Evolutionary conservation across 106 monocot genomes (phyloP), one percentile per base, ranked within the genome.

Genomic region (Ottelia alismoides): DNA sequence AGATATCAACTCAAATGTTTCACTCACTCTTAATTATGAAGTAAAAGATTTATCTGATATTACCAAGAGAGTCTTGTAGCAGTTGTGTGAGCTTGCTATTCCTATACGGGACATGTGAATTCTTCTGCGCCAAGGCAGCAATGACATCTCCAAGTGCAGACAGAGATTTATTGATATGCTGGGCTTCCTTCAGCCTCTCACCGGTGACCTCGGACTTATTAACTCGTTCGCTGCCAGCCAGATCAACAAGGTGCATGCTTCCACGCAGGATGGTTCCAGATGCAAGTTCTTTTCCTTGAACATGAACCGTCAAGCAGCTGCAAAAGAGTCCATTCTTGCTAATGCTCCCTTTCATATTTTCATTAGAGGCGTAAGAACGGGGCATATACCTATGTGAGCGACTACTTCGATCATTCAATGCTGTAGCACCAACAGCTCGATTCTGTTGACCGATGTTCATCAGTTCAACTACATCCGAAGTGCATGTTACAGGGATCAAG

Each of bases 1-100:
- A 63, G 14, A 35, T 4, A 31, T 29, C 19, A 16, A 25, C 5
- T 18, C 22, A 57, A 26, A 30, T 31, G 9, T 31, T 25, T 25
- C 27, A 55, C 17, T 11, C 40, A 43, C 16, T 43, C 40, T 28
- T 27, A 18, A 28, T 22, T 19, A 25, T 18, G 24, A 44, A 55
- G 16, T 22, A 16, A 28, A 54, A 29, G 23, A 66, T 58, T 18
- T 22, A 48, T 22, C n/a, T 28, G 19, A 30, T 28, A 56, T 71
- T 75, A 90, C 98, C 98, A 53, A 99, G 90, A 51, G 98, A 99
- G 30, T 90, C 98, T 66, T 99, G 98, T 29, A 99, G 74, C 28
- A 99, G 50, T 30, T 99, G 98, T 56, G 98, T 99, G 28, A 99
- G 82, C 71, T 90, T 99, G 54, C 90, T 99, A 22, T 99, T 99